A percentile compares a stretch with the other conserved stretches of the same genome.
phyloP scores from a whole-genome alignment of 208 protist genomes.

The Jaenimonas drosophilae region DNA sequence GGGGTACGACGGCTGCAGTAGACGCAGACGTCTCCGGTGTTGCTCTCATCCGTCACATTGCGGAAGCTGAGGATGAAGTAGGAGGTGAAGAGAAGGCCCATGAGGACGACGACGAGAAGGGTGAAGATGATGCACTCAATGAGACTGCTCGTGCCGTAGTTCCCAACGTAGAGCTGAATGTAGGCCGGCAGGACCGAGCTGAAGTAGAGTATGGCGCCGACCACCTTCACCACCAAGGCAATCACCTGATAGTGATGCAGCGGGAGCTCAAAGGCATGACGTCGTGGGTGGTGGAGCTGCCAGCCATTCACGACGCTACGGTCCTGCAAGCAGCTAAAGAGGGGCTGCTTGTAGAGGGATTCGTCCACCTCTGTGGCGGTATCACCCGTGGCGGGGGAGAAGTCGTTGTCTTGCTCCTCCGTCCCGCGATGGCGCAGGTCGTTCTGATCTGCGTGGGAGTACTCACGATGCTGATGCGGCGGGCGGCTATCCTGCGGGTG shows the following conservation, averaged over 20 bases:
- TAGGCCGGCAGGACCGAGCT: constrained; percentile 29
- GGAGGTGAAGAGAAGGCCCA: constrained; percentile 11
- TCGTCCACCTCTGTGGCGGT: background rate
- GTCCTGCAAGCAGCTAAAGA: constrained; percentile 42
- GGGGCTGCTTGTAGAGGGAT: constrained; percentile 20
- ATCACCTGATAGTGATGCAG: constrained; percentile 52
- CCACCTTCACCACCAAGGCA: constrained; percentile 25
- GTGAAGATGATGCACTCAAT: constrained; percentile 39
- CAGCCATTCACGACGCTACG: constrained; percentile 34
- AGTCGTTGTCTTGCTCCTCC: no score
- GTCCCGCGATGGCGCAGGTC: no score
- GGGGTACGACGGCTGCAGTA: constrained; percentile 53
- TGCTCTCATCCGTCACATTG: constrained; percentile 43
- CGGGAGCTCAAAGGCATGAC: constrained; percentile 57
- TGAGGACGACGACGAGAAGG: constrained; percentile 4
- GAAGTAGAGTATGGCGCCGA: constrained; percentile 37
- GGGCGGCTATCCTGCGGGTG: no score
- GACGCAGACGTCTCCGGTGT: constrained; percentile 42
- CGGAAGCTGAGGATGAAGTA: constrained; percentile 41
- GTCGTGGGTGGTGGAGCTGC: constrained; percentile 27
- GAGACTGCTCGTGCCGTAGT: constrained; percentile 13
- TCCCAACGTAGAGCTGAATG: constrained; percentile 27
- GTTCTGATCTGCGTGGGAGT: no score
- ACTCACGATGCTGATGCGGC: no score
- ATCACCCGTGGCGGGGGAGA: no score